These are phyloP conservation scores for Trichoderma pleuroti DNA, from an alignment of 2,329 filamentous ascomycete species.

Conservation along the genomic window DNA sequence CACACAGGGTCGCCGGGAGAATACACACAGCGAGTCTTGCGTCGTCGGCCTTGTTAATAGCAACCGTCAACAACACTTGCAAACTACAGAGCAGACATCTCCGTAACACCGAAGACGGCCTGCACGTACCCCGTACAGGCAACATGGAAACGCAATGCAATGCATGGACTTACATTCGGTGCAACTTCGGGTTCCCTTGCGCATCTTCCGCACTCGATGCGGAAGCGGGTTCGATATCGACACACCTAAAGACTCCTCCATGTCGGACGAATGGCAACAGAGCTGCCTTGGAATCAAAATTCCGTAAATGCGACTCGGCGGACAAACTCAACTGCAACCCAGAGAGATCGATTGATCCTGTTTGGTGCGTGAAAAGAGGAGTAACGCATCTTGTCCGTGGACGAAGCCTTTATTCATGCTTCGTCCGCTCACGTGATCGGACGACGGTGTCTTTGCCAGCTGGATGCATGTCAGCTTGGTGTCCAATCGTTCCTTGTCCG, in stretches of 20 bases:
- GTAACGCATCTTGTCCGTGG: conserved; percentile 19
- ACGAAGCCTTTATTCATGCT: conserved; percentile 13
- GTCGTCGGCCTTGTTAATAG: conserved; percentile 37
- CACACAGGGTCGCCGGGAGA: conserved; percentile 39
- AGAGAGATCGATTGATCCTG: not conserved
- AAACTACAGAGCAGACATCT: not conserved
- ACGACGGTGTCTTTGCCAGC: not conserved
- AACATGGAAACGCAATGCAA: not conserved
- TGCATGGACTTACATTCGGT: conserved; percentile 24
- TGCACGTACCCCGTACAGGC: not conserved
- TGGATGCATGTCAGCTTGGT: not conserved
- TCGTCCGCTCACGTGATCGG: conserved; percentile 7
- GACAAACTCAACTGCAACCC: not conserved
- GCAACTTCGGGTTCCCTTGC: conserved; percentile 29
- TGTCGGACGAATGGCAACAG: not conserved
- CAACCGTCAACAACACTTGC: not conserved
- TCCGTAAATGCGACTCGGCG: not conserved
- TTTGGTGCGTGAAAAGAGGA: not conserved
- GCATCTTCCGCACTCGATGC: conserved; percentile 22
- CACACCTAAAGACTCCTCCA: not conserved
- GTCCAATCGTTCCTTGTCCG: not conserved
- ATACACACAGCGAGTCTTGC: conserved; percentile 46
- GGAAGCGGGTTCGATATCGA: not conserved
- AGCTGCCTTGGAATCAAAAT: not conserved
- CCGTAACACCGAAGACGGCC: not conserved